Evolutionary conservation across 1,139 yeast genomes (phyloP), one percentile per base, ranked within the genome.

Genomic region (Tardiomyces blankii): DNA sequence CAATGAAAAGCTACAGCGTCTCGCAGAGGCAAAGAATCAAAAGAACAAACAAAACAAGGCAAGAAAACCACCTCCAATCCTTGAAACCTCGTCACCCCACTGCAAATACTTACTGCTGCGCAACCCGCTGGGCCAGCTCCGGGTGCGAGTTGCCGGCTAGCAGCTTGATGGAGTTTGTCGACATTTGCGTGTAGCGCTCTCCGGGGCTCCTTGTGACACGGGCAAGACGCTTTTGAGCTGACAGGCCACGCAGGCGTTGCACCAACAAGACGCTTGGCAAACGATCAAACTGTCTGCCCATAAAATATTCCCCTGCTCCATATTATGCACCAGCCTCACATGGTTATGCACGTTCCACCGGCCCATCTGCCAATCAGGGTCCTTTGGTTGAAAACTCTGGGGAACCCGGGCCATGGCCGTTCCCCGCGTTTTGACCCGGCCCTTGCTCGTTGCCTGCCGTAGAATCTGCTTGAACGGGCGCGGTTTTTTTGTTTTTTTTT

Each of bases 121-220:
- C 82, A 42, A 88, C 96, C 30, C 84, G 75, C 62, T 84, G 93
- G 12, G 96, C 95, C 48, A 88, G 74, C 18, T 87, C 88, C 51
- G 91, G 74, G 67, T 88, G 95, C 46, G 84, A 85, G 64, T 88
- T 95, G 53, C 94, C 85, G 32, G 96, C 91, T 52, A 88, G 72
- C 51, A 88, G 73, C 64, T 87, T 88, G 66, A 88, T 88, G 41
- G 95, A 84, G 45, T 55, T 55, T 40, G 58, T 41, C 30, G 57
- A 45, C 57, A 55, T 54, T n/a, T 16, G 11, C 19, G 39, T 18
- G 39, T 9, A 9, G n/a, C 11, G 39, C 12, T 35, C 35, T 30
- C n/a, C 16, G 16, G n/a, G 11, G 35, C 35, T 30, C 16, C 35
- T 30, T 21, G 7, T 21, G 25, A 21, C 25, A 21, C 25, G 4